Evolutionary conservation across 768 basidiomycete species (phyloP).

Genomic region (Lepiota brunneoincarnata): DNA sequence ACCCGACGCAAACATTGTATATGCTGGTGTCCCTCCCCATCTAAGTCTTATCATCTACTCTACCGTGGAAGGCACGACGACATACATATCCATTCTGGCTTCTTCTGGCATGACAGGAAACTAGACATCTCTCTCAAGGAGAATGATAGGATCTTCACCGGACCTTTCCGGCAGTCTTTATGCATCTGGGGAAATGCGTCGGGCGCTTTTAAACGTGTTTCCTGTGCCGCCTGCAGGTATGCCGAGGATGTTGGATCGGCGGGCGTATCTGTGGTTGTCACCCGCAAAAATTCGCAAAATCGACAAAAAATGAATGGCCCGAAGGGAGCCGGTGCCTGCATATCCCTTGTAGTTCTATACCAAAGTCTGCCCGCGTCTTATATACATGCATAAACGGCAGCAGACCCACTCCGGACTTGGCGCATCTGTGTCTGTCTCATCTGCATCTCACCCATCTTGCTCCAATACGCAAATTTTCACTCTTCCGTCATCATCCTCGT

Average conservation of each 20-base stretch:
- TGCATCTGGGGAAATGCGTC: constrained; percentile 25
- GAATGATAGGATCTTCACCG: constrained; percentile 30
- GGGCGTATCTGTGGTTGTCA: background rate
- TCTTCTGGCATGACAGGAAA: constrained; percentile 49
- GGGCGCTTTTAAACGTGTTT: constrained; percentile 41
- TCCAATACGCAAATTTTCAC: constrained; percentile 1
- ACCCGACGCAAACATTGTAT: background rate
- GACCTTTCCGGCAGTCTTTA: constrained; percentile 16
- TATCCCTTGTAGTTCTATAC: background rate
- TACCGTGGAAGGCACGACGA: background rate
- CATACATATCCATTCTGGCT: constrained; percentile 15
- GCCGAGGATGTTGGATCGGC: constrained; percentile 4
- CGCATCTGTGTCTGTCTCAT: background rate
- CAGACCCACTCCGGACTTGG: constrained; percentile 5
- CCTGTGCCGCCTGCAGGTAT: background rate
- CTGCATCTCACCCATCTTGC: constrained; percentile 2
- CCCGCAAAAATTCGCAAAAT: background rate
- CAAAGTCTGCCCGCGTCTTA: background rate
- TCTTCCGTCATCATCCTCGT: constrained; percentile 18
- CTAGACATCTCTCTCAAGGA: constrained; percentile 30
- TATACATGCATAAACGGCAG: background rate
- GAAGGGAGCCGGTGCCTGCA: background rate
- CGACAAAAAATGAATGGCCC: background rate
- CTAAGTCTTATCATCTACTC: background rate
- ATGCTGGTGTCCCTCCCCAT: background rate